Base-by-base conservation (phyloP, 768 basidiomycete genomes). In the Kwoniella europaea region DNA sequence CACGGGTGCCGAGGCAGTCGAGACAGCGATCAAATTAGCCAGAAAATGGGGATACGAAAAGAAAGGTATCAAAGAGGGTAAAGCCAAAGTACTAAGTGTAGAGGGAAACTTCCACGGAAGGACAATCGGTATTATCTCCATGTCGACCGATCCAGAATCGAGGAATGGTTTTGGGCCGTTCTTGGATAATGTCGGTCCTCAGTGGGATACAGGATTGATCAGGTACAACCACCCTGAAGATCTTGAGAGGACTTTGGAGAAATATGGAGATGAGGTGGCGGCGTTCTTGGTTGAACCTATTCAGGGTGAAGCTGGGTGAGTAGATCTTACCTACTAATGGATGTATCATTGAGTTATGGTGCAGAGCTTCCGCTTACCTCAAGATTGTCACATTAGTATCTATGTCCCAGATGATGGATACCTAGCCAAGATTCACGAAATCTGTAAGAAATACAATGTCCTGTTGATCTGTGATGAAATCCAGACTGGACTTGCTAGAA, bases 391-490 rank as follows among this genome's bases (percentile, higher is more conserved):
- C 12, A 10, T 10, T 78, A 94, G 94, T 12, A 96, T 99, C 75
- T 90, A 98, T 69, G 92, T 98, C 12, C 97, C 97, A 0, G 90
- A 91, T 1, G 87, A 88, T 9, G 94, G 94, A 5, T 99, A 99
- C 84, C 88, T 99, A 50, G 82, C 88, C 41, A 85, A 89, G 74
- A 90, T 90, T 29, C 90, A 90, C 63, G 90, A 87, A 64, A 86
- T 98, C 29, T 99, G 97, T 88, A 91, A 91, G 86, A 89, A 92
- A 84, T 89, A 95, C 84, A 93, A 96, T 60, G 93, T 94, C 0
- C 87, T 99, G n/a, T 86, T 99, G 44, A 98, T 99, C 79, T 95
- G 93, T 76, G 97, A 99, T 75, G 97, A 99, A 84, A 94, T 99
- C 72, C 97, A 99, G 84, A 98, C 97, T 89, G 96, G 96, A 53